phyloP scores from a whole-genome alignment of 495 filamentous ascomycete genomes.

The Aspergillus olivimuriae region DNA sequence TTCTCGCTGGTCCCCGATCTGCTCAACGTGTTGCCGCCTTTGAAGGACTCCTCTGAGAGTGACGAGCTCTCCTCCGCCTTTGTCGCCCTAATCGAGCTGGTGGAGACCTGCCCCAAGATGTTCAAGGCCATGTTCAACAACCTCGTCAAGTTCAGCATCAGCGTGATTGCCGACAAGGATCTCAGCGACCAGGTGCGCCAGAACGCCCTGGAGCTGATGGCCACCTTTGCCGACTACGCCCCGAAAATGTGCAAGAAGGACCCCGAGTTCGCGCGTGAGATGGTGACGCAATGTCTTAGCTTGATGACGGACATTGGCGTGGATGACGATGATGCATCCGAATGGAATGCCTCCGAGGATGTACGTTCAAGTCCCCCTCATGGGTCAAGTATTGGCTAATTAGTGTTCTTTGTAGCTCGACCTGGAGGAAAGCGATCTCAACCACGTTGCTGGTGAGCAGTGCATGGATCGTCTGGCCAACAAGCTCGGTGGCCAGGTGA shows the following conservation, averaged over 20 bases:
- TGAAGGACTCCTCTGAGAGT: slow-evolving; percentile 83
- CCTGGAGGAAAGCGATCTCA: slow-evolving; percentile 90
- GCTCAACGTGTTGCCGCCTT: slow-evolving; percentile 84
- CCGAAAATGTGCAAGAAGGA: slow-evolving; percentile 94
- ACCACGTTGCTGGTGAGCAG: slow-evolving; percentile 97
- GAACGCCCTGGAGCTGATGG: slow-evolving; percentile 94
- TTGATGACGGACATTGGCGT: slow-evolving; percentile 98
- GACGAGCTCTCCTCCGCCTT: slow-evolving; percentile 86
- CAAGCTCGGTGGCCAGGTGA: slow-evolving; percentile 81
- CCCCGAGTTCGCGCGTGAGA: slow-evolving; percentile 78
- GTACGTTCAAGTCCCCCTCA: slow-evolving; percentile 38
- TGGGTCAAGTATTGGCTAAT: slow-evolving; percentile 1
- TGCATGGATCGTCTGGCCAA: slow-evolving; percentile 98
- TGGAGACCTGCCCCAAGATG: slow-evolving; percentile 89
- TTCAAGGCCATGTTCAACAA: slow-evolving; percentile 88
- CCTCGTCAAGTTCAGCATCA: slow-evolving; percentile 85
- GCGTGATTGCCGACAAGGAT: slow-evolving; percentile 92
- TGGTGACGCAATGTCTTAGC: slow-evolving; percentile 98
- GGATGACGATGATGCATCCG: slow-evolving; percentile 90
- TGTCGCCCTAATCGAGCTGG: slow-evolving; percentile 85
- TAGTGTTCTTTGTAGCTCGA: slow-evolving; percentile 56
- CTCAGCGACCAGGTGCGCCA: slow-evolving; percentile 83
- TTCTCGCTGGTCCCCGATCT: slow-evolving; percentile 79
- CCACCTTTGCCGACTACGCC: slow-evolving; percentile 93
- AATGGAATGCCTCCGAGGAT: slow-evolving; percentile 93